These are phyloP conservation scores for Cornus controversa DNA, from an alignment of 148 eudicot species.

Conservation along the genomic window DNA sequence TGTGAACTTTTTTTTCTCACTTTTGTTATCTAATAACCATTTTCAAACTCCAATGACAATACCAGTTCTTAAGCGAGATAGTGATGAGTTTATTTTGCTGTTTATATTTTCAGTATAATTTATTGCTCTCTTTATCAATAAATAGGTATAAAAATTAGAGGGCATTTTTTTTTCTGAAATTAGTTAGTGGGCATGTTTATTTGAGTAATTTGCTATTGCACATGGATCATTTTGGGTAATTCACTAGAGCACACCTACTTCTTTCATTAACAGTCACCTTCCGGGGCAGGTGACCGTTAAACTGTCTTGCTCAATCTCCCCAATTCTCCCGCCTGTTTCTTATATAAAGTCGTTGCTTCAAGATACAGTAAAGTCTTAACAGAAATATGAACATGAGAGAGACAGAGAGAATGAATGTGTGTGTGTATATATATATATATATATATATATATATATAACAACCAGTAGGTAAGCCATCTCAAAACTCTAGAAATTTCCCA, in stretches of 20 bases:
- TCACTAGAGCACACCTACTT: background rate
- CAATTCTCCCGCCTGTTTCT: constrained; percentile 17
- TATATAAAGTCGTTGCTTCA: constrained; percentile 48
- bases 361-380: constrained; percentile 34
- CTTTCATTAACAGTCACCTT: constrained; percentile 2
- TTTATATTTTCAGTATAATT: no score
- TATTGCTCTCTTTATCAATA: no score
- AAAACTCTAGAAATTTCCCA: constrained; percentile 12
- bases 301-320: constrained; percentile 19
- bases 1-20: background rate
- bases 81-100: no score
- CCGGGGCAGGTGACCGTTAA: constrained; percentile 14
- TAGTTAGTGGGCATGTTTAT: no score
- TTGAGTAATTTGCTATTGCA: background rate
- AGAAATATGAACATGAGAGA: constrained; percentile 18
- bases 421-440: background rate
- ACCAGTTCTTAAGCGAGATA: no score
- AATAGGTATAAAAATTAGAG: no score
- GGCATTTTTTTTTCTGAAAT: no score
- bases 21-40: no score
- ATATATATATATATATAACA: constrained; percentile 25
- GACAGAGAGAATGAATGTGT: background rate
- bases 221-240: constrained; percentile 1
- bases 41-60: no score
- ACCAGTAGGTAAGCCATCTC: constrained; percentile 55